These are phyloP conservation scores for Planoprotostelium fungivorum DNA, from an alignment of 78 protist species.

Conservation along the genomic window DNA sequence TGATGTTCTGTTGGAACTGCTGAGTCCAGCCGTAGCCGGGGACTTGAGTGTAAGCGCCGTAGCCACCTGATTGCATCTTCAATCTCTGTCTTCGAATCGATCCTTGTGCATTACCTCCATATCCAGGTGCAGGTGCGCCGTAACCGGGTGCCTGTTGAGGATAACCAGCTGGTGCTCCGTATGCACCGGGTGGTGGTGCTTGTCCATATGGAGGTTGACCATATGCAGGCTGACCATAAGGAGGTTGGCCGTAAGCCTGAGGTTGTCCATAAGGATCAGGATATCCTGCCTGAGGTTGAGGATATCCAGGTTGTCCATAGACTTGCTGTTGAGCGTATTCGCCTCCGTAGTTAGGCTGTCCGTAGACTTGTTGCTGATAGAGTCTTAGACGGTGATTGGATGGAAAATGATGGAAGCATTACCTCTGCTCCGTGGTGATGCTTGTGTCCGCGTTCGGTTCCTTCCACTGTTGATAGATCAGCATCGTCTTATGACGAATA, in stretches of 20 bases:
- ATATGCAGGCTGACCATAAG: background rate
- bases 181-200: too few species aligned
- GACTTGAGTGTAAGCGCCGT: background rate
- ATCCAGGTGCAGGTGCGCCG: background rate
- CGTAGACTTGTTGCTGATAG: background rate
- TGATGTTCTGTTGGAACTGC: background rate
- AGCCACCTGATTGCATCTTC: background rate
- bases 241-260: background rate
- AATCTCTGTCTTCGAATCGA: background rate
- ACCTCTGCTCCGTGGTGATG: background rate
- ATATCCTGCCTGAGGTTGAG: background rate
- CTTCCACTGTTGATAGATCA: background rate
- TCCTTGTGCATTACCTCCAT: background rate
- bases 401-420: background rate
- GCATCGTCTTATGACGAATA: background rate
- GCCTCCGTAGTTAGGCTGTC: background rate
- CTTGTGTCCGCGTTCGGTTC: background rate
- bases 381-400: background rate
- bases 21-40: background rate
- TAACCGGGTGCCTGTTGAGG: background rate
- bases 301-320: background rate
- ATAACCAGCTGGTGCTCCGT: too few species aligned
- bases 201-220: too few species aligned
- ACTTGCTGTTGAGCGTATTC: background rate
- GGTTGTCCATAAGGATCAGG: background rate